Evolutionary conservation across 1,284 basidiomycete genomes (phyloP), one percentile per base, ranked within the genome.

Genomic region (Rhodotorula sp.): DNA sequence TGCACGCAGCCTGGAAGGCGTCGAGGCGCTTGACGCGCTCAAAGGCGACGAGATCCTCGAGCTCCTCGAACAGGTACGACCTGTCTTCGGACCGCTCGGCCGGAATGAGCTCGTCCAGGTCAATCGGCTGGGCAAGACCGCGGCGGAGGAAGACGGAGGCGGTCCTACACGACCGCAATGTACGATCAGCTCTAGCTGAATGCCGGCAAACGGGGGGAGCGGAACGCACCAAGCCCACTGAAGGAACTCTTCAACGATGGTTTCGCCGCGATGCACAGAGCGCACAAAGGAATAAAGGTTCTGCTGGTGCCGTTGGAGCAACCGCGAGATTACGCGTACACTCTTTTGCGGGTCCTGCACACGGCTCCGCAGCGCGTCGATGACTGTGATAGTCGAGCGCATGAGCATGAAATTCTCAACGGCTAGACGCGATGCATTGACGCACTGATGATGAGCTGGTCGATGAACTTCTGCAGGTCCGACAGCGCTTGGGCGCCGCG

Each of bases 221-320:
- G 46, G 8, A n/a, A 45, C 70, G 12, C 34, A 70, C 67, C 71
- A 71, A 4, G 72, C 45, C 77, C 77, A 78, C 53, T 78, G 68
- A n/a, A 78, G 57, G 53, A 74, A 61, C 53, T 78, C 77, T 55
- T 78, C 77, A 45, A 78, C 62, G 23, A 78, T 67, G 9, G 77
- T 69, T 45, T 78, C 77, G 46, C 66, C 48, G 52, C 67, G 41
- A 80, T 99, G 96, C 10, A 98, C 94, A 78, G 96, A 95, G 85
- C 97, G 93, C 42, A 99, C 93, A 81, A 98, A 99, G 66, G 85
- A 85, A 84, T 98, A 99, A 83, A 98, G 97, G 0, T 92, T 83
- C 79, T 95, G 93, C 80, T 98, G 93, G 81, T 98, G 96, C 41
- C 96, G 88, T 77, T 91, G 87, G 48, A 98, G 90, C 19, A 99